phyloP scores from a whole-genome alignment of 768 basidiomycete genomes.

The Boletus vermiculosoides region DNA sequence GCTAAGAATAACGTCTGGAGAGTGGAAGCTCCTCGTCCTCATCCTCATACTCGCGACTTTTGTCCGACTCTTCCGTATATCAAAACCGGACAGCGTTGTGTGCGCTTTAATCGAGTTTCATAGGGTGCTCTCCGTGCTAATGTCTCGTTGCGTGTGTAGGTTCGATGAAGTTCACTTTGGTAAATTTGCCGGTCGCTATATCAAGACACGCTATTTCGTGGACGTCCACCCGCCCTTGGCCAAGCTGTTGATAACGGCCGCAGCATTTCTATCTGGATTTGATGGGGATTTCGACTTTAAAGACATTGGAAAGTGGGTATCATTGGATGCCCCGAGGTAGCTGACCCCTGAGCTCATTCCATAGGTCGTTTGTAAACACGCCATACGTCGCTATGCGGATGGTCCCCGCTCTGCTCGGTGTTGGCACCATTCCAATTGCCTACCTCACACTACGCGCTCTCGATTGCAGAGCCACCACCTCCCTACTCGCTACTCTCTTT shows the following conservation, averaged over 20 bases:
- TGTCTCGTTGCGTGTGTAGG: conserved; percentile 38
- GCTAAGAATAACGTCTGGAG: conserved; percentile 61
- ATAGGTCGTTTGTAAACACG: conserved; percentile 77
- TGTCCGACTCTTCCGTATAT: conserved; percentile 87
- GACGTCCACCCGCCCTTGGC: conserved; percentile 98
- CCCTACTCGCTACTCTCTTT: conserved; percentile 86
- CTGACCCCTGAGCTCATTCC: conserved; percentile 3
- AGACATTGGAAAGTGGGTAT: conserved; percentile 89
- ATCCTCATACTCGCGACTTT: conserved; percentile 67
- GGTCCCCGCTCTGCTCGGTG: conserved; percentile 87
- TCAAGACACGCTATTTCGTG: conserved; percentile 87
- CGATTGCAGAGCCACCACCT: conserved; percentile 88
- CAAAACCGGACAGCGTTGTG: conserved; percentile 90
- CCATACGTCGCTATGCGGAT: conserved; percentile 98
- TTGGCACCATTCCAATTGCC: conserved; percentile 84
- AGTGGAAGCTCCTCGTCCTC: conserved; percentile 71
- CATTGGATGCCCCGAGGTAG: neutral
- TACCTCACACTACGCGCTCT: conserved; percentile 94
- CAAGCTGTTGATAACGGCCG: conserved; percentile 91
- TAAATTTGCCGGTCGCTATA: conserved; percentile 92
- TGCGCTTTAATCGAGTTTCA: conserved; percentile 40
- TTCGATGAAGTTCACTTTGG: conserved; percentile 99
- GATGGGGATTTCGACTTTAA: conserved; percentile 96
- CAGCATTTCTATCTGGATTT: conserved; percentile 83
- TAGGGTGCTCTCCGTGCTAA: neutral